Evolutionary conservation across 202 grass and related monocot species (phyloP), one percentile per base, ranked within the genome.

Genomic region (Carex sylvatica): DNA sequence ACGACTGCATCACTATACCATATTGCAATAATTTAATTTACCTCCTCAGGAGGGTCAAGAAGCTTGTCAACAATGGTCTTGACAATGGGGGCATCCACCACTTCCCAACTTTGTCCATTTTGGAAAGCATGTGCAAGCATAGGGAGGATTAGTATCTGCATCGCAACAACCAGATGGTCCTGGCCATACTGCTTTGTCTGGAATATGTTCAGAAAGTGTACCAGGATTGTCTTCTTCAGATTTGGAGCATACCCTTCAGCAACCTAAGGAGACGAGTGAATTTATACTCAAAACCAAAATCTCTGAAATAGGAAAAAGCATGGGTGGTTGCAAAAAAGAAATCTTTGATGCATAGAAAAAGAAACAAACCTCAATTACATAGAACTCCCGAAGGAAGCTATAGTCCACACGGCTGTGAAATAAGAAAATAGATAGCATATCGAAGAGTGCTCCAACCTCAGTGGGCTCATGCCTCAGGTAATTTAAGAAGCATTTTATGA

Each of bases 91-190:
- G 88, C 55, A 88, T 99, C 96, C 70, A 99, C 89, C 73, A 99
- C 96, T 85, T 99, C 96, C 96, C 96, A 96, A 84, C 91, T 99
- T 77, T 96, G 96, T 46, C 68, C 86, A 86, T 95, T 93, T 84
- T 99, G 96, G 86, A 99, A 99, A 89, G 96, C 94, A 86, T 99
- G 91, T 69, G 96, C 92, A 73, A 99, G 80, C 96, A 99, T 99
- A 70, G 93, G 96, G 85, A 99, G 96, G 65, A 99, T 96, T 61
- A 99, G 91, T 85, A 99, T 99, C 85, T 99, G 96, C 96, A 99
- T 93, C 13, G 96, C 91, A 86, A 96, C 83, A 82, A 99, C 96
- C 84, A 99, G 88, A 88, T 99, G 96, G 88, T 99, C 96, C 86
- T 99, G 92, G 9, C 91, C 96, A 88, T 93, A 99, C 73, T 96